Evolutionary conservation across 768 basidiomycete species (phyloP).

Genomic region (Inosperma sp.): DNA sequence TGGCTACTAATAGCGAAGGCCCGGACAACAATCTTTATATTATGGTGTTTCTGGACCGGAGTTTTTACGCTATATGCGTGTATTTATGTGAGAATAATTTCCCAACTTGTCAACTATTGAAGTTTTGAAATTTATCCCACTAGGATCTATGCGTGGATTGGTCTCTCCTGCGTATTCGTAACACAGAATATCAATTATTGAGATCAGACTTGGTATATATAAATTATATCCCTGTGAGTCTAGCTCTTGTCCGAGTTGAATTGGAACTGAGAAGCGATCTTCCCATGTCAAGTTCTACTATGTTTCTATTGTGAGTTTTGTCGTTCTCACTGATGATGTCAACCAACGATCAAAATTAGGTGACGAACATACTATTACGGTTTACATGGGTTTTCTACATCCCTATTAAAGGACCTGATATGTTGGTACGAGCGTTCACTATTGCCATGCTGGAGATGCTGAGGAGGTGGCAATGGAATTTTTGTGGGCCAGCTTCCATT

Average conservation of each 20-base stretch:
- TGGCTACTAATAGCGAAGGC: constrained; percentile 24
- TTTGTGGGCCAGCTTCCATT: constrained; percentile 61
- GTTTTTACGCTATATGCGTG: constrained; percentile 66
- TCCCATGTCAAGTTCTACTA: constrained; percentile 59
- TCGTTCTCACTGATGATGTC: neutral
- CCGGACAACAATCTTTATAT: constrained; percentile 47
- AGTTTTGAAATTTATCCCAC: neutral
- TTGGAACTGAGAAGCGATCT: neutral
- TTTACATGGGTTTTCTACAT: constrained; percentile 84
- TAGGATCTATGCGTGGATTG: constrained; percentile 91
- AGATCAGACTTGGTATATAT: constrained; percentile 76
- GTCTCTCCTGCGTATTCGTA: constrained; percentile 66
- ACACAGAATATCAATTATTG: constrained; percentile 52
- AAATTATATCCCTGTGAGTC: constrained; percentile 55
- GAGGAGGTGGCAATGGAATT: constrained; percentile 88
- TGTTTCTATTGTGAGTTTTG: constrained; percentile 59
- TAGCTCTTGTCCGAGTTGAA: neutral
- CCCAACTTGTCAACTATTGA: too few relatives aligned
- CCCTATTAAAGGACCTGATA: constrained; percentile 43
- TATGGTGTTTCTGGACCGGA: constrained; percentile 64
- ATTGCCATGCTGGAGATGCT: constrained; percentile 70
- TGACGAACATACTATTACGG: constrained; percentile 68
- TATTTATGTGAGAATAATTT: constrained; percentile 60
- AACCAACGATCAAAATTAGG: constrained; percentile 31
- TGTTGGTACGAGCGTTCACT: constrained; percentile 60